Conservation (phyloP, 352 stramenopile genomes). For the Pythium aristosporum region DNA sequence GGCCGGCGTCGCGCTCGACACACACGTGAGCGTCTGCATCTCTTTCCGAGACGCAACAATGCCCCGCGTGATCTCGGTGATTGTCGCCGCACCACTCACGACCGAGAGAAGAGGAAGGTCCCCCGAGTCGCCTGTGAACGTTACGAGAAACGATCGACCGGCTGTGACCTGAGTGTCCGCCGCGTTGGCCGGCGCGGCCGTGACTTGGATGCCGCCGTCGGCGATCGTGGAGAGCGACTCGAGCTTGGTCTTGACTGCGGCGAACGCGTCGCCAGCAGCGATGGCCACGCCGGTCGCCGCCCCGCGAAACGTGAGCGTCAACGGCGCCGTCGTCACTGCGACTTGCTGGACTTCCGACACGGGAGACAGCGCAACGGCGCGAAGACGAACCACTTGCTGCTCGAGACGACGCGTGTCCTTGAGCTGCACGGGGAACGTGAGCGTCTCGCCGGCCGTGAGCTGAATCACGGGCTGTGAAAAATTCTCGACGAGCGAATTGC, state of each 20-base stretch:
- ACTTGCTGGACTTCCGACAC: conserved; percentile 64
- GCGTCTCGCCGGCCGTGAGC: conserved; percentile 46
- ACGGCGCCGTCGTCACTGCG: conserved; percentile 31
- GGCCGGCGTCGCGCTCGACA: conserved; percentile 33
- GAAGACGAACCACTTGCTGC: conserved; percentile 59
- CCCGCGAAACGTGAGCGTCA: conserved; percentile 63
- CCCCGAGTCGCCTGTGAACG: conserved; percentile 56
- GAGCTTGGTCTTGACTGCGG: conserved; percentile 53
- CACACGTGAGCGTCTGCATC: conserved; percentile 79
- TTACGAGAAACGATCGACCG: conserved; percentile 58
- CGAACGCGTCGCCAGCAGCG: conserved; percentile 37
- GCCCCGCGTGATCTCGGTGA: conserved; percentile 36
- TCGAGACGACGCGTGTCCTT: conserved; percentile 84
- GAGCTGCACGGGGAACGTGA: conserved; percentile 89
- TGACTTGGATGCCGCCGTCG: conserved; percentile 69
- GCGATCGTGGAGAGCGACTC: conserved; percentile 84
- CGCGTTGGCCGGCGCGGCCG: conserved; percentile 35
- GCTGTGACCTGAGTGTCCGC: conserved; percentile 32
- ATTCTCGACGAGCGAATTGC: conserved; percentile 70
- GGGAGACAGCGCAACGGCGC: conserved; percentile 47
- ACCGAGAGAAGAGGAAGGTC: conserved; percentile 43
- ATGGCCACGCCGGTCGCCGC: conserved; percentile 41
- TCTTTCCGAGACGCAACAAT: conserved; percentile 59
- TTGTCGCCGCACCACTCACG: conserved; percentile 28
- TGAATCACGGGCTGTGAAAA: conserved; percentile 53